Conservation (phyloP, 192 early-diverging fungal species). For the Lobosporangium transversale region DNA sequence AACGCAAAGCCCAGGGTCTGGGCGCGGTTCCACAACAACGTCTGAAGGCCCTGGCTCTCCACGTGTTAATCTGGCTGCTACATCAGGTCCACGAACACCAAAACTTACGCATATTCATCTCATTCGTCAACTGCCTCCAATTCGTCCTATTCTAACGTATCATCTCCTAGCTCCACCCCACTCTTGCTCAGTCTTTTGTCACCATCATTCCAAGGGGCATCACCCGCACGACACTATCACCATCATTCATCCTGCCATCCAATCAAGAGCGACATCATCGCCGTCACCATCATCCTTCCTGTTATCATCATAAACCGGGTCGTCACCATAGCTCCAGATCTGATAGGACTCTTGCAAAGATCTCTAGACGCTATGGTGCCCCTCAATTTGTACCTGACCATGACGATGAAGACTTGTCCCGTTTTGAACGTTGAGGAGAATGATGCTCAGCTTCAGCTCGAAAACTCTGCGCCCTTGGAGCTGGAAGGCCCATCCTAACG, state of each 20-base stretch:
- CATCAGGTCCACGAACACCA: constrained; percentile 8
- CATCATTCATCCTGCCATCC: constrained; percentile 7
- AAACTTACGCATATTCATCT: constrained; percentile 17
- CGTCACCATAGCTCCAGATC: constrained; percentile 17
- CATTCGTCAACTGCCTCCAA: constrained; percentile 26
- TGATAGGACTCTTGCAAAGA: not conserved
- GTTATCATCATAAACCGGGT: not conserved
- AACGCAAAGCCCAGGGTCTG: constrained; percentile 6
- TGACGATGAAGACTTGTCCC: constrained; percentile 5
- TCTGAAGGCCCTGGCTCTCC: constrained; percentile 24
- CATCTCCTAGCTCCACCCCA: constrained; percentile 33
- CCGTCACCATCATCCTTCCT: constrained; percentile 36
- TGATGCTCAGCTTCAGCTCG: not conserved
- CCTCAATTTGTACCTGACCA: constrained; percentile 2
- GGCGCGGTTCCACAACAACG: constrained; percentile 22
- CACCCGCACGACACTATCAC: constrained; percentile 10
- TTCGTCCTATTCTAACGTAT: constrained; percentile 38
- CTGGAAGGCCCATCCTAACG: constrained; percentile 2
- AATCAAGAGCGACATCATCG: constrained; percentile 10
- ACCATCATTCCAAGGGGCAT: constrained; percentile 14
- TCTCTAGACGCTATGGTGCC: not conserved
- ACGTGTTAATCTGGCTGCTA: constrained; percentile 20
- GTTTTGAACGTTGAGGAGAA: no score
- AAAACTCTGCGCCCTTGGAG: constrained; percentile 3
- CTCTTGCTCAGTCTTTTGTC: constrained; percentile 22